Conservation (phyloP, 2,329 filamentous ascomycete genomes). For the Sclerotinia sclerotiorum region DNA sequence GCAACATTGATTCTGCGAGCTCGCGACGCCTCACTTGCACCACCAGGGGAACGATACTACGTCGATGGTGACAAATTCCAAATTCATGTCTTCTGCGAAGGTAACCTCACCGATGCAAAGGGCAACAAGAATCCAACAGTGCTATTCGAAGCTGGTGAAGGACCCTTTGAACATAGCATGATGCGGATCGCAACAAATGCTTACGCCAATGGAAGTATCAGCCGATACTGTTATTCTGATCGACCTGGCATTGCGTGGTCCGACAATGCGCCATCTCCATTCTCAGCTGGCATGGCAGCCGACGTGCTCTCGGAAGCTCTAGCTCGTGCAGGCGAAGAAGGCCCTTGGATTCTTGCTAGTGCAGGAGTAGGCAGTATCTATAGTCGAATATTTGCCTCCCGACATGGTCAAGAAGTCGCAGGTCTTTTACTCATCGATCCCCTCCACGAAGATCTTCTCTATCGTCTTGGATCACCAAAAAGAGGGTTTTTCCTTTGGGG, state of each 20-base stretch:
- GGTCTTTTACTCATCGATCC: constrained; percentile 86
- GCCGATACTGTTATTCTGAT: constrained; percentile 92
- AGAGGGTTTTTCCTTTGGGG: constrained; percentile 86
- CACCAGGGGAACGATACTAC: constrained; percentile 72
- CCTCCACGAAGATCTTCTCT: constrained; percentile 82
- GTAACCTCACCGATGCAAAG: constrained; percentile 61
- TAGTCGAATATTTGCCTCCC: constrained; percentile 84
- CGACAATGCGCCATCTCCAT: constrained; percentile 89
- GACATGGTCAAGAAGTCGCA: constrained; percentile 71
- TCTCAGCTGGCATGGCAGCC: constrained; percentile 89
- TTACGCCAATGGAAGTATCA: constrained; percentile 76
- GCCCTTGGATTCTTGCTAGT: constrained; percentile 85
- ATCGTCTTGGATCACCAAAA: constrained; percentile 62
- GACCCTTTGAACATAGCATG: constrained; percentile 74
- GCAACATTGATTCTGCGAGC: constrained; percentile 77
- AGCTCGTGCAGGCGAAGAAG: constrained; percentile 73
- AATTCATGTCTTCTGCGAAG: constrained; percentile 81
- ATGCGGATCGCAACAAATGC: constrained; percentile 77
- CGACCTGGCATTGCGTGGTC: constrained; percentile 85
- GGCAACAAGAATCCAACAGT: constrained; percentile 71
- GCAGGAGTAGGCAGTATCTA: constrained; percentile 87
- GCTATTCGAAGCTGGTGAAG: constrained; percentile 80
- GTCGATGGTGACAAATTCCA: constrained; percentile 85
- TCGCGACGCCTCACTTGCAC: constrained; percentile 70
- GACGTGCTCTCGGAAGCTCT: constrained; percentile 87